These are phyloP conservation scores for Trichoderma brevicompactum DNA, from an alignment of 2,329 filamentous ascomycete species.

Conservation along the genomic window DNA sequence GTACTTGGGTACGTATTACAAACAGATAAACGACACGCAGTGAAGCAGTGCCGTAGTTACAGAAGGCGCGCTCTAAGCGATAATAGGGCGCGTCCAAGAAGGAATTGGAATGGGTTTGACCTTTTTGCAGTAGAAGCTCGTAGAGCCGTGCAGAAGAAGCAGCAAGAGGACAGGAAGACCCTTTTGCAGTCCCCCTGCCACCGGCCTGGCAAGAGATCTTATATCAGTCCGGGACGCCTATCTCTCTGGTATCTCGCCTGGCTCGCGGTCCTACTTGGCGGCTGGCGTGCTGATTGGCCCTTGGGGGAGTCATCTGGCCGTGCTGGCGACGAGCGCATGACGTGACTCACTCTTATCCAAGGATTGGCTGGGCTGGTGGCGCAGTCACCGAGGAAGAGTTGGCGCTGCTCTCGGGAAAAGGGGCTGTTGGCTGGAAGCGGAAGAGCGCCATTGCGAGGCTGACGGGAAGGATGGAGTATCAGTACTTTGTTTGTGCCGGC, in stretches of 20 bases:
- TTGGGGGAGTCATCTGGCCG: conserved; percentile 34
- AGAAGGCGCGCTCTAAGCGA: conserved; percentile 18
- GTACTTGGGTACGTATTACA: not conserved
- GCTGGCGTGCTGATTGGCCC: conserved; percentile 33
- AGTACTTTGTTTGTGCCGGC: not conserved
- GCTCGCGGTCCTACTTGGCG: not conserved
- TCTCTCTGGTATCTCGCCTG: not conserved
- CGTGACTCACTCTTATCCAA: conserved; percentile 35
- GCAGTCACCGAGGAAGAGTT: conserved; percentile 11
- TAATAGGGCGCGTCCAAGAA: not conserved
- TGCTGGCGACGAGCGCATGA: conserved; percentile 33
- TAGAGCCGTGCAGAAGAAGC: conserved; percentile 25
- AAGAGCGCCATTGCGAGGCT: conserved; percentile 20
- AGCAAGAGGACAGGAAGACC: conserved; percentile 5
- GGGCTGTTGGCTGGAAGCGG: conserved; percentile 24
- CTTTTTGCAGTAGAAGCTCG: conserved; percentile 5
- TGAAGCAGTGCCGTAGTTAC: conserved; percentile 6
- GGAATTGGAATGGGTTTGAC: not conserved
- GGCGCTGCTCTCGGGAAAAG: conserved; percentile 14
- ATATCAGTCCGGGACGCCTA: conserved; percentile 4
- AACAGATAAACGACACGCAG: not conserved
- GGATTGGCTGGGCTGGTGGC: conserved; percentile 24
- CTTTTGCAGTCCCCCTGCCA: not conserved
- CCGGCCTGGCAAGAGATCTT: conserved; percentile 16
- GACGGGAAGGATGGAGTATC: conserved; percentile 9